These are phyloP conservation scores for Wickerhamomyces sydowiorum DNA, from an alignment of 805 yeast genomes.

Conservation along the genomic window DNA sequence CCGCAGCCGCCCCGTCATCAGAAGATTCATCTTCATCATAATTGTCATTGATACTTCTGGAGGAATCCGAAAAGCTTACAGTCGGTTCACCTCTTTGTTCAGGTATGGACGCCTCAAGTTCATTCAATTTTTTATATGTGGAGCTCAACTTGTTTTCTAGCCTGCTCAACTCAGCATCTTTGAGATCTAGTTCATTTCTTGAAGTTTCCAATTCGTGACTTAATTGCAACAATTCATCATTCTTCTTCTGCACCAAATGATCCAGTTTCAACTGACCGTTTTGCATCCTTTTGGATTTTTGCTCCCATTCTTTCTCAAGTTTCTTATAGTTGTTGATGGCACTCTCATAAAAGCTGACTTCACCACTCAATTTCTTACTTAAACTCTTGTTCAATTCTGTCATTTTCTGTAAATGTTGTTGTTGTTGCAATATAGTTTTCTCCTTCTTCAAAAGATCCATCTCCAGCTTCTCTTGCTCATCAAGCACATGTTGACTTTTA, in stretches of 20 bases:
- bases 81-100: neutral
- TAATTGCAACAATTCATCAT: slow-evolving; percentile 11
- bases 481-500: slow-evolving; percentile 22
- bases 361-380: slow-evolving; percentile 9
- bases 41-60: neutral
- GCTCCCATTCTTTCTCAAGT: slow-evolving; percentile 11
- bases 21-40: neutral
- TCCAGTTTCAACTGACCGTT: neutral
- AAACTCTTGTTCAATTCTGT: slow-evolving; percentile 9
- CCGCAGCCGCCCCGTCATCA: neutral
- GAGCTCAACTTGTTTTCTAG: slow-evolving; percentile 1
- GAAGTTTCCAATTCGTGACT: slow-evolving; percentile 13
- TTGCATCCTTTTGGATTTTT: neutral
- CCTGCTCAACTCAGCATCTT: slow-evolving; percentile 1
- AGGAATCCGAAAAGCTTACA: neutral
- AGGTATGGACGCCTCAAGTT: neutral
- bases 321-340: slow-evolving; percentile 9
- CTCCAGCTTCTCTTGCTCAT: slow-evolving; percentile 32
- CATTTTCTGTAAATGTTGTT: slow-evolving; percentile 5
- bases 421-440: slow-evolving; percentile 9
- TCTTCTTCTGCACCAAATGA: slow-evolving; percentile 2
- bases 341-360: slow-evolving; percentile 11
- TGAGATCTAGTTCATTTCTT: slow-evolving; percentile 8
- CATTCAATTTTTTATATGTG: neutral
- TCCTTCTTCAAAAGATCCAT: slow-evolving; percentile 26